Conservation (phyloP, 805 yeast genomes). For the Kodamaea lidongshanica region DNA sequence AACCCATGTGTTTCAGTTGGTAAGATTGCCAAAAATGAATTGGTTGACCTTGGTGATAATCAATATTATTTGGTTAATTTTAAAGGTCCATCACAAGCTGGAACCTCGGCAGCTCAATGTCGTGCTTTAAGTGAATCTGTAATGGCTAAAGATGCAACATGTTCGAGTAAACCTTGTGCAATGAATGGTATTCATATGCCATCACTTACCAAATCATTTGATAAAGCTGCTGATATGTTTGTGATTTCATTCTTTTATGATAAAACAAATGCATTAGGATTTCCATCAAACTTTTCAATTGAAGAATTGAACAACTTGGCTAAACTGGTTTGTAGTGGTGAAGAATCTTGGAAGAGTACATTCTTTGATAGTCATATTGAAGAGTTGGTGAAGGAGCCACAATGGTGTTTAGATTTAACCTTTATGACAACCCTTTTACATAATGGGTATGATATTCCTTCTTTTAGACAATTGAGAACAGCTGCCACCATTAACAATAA, state of each 20-base stretch:
- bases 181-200: conserved; percentile 98
- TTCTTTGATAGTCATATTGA: conserved; percentile 60
- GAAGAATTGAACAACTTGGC: conserved; percentile 80
- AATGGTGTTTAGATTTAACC: conserved; percentile 89
- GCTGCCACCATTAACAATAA: conserved; percentile 84
- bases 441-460: conserved; percentile 95
- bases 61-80: conserved; percentile 50
- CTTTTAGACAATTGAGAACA: conserved; percentile 81
- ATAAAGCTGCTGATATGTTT: conserved; percentile 66
- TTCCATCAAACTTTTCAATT: conserved; percentile 85
- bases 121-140: conserved; percentile 75
- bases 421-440: conserved; percentile 87
- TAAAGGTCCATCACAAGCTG: conserved; percentile 46
- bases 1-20: conserved; percentile 92
- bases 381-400: conserved; percentile 70
- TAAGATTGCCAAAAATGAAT: conserved; percentile 48
- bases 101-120: conserved; percentile 76
- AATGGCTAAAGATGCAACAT: conserved; percentile 75
- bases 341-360: conserved; percentile 65
- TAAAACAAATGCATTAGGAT: conserved; percentile 87
- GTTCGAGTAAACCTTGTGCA: conserved; percentile 78
- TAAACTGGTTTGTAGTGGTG: conserved; percentile 79
- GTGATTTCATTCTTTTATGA: conserved; percentile 95
- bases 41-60: conserved; percentile 47
- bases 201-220: conserved; percentile 72